phyloP scores from a whole-genome alignment of 2,329 filamentous ascomycete species.

The Phaeoacremonium minimum region DNA sequence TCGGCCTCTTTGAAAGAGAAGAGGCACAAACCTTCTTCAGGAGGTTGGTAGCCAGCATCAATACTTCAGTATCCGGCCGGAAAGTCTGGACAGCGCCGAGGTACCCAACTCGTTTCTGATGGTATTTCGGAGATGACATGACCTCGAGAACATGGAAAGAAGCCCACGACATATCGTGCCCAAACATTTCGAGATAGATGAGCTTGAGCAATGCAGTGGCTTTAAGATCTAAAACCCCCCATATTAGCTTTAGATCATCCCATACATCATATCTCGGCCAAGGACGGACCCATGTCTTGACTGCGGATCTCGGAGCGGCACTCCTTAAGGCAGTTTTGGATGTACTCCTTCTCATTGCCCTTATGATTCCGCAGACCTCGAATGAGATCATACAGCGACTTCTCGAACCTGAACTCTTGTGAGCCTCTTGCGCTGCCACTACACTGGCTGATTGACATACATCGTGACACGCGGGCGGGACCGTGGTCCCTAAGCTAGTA shows the following conservation, averaged over 20 bases:
- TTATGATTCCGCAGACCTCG: constrained; percentile 93
- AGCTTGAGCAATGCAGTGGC: constrained; percentile 93
- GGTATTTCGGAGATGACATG: constrained; percentile 93
- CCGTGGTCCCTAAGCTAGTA: too few species aligned
- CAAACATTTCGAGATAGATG: constrained; percentile 98
- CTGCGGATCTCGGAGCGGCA: constrained; percentile 88
- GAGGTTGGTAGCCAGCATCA: constrained; percentile 96
- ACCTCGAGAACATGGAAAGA: constrained; percentile 98
- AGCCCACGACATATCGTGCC: constrained; percentile 99
- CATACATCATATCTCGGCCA: background rate
- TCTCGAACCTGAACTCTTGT: constrained; percentile 78
- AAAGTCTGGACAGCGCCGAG: constrained; percentile 95
- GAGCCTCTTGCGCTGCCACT: too few species aligned
- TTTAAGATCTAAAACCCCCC: constrained; percentile 68
- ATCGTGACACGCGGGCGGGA: too few species aligned
- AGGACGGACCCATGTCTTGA: constrained; percentile 77
- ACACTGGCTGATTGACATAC: too few species aligned
- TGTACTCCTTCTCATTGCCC: constrained; percentile 91
- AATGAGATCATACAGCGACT: constrained; percentile 98
- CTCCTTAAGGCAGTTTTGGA: constrained; percentile 90
- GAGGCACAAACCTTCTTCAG: constrained; percentile 73
- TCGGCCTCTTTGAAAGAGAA: background rate
- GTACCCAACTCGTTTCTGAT: constrained; percentile 94
- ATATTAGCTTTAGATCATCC: background rate
- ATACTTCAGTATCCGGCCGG: constrained; percentile 87